A percentile compares a stretch with the other conserved stretches of the same genome.
Evolutionary conservation across 352 stramenopile species (phyloP).

Genomic region (Pythium rhizo-oryzae): DNA sequence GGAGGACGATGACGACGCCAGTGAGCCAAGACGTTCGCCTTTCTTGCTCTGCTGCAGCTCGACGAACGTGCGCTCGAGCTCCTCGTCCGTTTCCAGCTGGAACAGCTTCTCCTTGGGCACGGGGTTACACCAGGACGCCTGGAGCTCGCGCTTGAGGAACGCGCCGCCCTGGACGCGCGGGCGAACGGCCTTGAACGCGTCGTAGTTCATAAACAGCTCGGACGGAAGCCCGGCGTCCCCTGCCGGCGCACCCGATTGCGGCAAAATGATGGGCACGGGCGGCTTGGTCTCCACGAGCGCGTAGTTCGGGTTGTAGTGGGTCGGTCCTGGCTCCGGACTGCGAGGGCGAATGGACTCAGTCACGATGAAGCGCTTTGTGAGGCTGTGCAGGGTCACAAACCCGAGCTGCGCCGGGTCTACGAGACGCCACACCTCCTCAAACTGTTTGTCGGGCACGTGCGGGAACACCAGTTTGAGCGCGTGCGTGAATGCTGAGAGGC

Average conservation of each 20-base stretch:
- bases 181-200: conserved; percentile 60
- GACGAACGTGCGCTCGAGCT: conserved; percentile 28
- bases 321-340: conserved; percentile 67
- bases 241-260: conserved; percentile 26
- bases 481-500: conserved; percentile 35
- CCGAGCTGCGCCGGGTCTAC: conserved; percentile 22
- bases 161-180: conserved; percentile 43
- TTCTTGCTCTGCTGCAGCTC: conserved; percentile 9
- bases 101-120: conserved; percentile 35
- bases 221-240: conserved; percentile 46
- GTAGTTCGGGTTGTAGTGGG: conserved; percentile 69
- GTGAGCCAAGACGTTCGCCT: conserved; percentile 5
- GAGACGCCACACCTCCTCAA: conserved; percentile 60
- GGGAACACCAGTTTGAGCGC: conserved; percentile 60
- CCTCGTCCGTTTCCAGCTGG: conserved; percentile 25
- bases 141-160: conserved; percentile 63
- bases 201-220: conserved; percentile 74
- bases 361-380: conserved; percentile 15
- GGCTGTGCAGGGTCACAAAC: conserved; percentile 15
- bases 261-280: conserved; percentile 51
- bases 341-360: conserved; percentile 32
- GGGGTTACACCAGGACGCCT: conserved; percentile 81
- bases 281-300: conserved; percentile 42
- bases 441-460: conserved; percentile 44
- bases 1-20: conserved; percentile 2